Conservation (phyloP, 805 yeast species). For the Ogataea trehaloabstinens region DNA sequence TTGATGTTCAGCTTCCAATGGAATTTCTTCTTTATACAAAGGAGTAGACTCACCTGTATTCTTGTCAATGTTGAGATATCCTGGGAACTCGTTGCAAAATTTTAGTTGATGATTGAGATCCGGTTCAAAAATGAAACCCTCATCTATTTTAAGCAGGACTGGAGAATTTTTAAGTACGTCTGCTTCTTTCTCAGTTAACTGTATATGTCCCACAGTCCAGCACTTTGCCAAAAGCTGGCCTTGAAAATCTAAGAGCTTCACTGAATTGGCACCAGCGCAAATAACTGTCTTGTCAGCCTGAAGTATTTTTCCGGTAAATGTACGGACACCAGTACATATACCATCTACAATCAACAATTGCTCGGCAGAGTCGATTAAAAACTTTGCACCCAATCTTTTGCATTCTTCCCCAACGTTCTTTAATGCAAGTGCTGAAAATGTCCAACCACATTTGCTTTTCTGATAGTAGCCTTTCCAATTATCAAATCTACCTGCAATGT, state of each 20-base stretch:
- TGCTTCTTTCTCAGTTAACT: constrained; percentile 34
- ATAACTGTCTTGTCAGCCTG: constrained; percentile 31
- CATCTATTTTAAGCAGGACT: constrained; percentile 36
- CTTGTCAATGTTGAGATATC: constrained; percentile 28
- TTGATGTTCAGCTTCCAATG: constrained; percentile 31
- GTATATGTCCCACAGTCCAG: constrained; percentile 42
- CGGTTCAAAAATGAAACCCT: constrained; percentile 43
- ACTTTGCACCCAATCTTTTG: constrained; percentile 33
- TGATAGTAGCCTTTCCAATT: constrained; percentile 35
- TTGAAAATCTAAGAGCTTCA: constrained; percentile 33
- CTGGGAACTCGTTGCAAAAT: constrained; percentile 41
- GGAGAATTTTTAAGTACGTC: constrained; percentile 31
- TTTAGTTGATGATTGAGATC: constrained; percentile 35
- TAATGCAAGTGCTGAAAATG: constrained; percentile 34
- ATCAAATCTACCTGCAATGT: constrained; percentile 13
- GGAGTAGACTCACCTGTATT: constrained; percentile 28
- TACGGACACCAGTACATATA: constrained; percentile 27
- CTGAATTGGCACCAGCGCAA: constrained; percentile 40
- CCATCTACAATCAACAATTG: constrained; percentile 16
- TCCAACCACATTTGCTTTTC: constrained; percentile 36
- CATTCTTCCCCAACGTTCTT: constrained; percentile 29
- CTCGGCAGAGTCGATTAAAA: constrained; percentile 25
- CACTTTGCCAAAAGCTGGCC: constrained; percentile 38
- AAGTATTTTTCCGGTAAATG: constrained; percentile 26
- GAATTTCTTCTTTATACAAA: constrained; percentile 28